Conservation (phyloP, 139 green algal species). For the Dunaliella sp. region DNA sequence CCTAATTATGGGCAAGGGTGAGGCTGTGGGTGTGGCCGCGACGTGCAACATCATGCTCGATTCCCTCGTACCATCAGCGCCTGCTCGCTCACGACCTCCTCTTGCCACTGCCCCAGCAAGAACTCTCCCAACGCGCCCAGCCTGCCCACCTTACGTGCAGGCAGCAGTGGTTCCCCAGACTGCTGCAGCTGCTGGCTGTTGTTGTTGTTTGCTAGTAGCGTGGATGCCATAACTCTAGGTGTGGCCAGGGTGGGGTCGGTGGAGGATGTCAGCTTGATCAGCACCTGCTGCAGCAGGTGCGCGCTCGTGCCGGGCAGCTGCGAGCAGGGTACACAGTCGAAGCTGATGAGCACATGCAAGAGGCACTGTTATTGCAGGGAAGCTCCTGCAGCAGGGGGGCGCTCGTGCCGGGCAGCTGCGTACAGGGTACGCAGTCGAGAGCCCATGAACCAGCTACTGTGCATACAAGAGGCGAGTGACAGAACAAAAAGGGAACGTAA, state of each 20-base stretch:
- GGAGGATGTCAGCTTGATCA: slow-evolving; percentile 27
- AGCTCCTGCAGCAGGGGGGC: not conserved
- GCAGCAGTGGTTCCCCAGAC: not conserved
- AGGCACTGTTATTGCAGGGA: too few species aligned
- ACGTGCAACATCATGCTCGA: too few species aligned
- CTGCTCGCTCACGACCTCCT: slow-evolving; percentile 39
- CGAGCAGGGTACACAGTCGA: too few species aligned
- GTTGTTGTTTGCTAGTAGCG: not conserved
- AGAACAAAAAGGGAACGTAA: too few species aligned
- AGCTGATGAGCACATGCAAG: too few species aligned
- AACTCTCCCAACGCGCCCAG: slow-evolving; percentile 50
- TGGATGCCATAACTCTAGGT: slow-evolving; percentile 26
- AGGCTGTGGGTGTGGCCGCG: too few species aligned
- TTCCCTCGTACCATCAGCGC: slow-evolving; percentile 22
- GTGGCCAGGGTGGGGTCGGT: slow-evolving; percentile 27
- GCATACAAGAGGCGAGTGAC: too few species aligned
- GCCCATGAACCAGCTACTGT: too few species aligned
- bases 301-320: slow-evolving; percentile 27
- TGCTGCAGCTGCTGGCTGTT: not conserved
- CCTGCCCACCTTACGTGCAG: slow-evolving; percentile 13
- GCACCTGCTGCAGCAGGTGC: slow-evolving; percentile 20
- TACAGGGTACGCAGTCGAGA: too few species aligned
- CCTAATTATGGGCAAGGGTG: too few species aligned
- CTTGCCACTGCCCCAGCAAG: slow-evolving; percentile 47
- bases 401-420: not conserved